phyloP scores from a whole-genome alignment of 2,329 filamentous ascomycete genomes.

The Pseudogymnoascus sp. region DNA sequence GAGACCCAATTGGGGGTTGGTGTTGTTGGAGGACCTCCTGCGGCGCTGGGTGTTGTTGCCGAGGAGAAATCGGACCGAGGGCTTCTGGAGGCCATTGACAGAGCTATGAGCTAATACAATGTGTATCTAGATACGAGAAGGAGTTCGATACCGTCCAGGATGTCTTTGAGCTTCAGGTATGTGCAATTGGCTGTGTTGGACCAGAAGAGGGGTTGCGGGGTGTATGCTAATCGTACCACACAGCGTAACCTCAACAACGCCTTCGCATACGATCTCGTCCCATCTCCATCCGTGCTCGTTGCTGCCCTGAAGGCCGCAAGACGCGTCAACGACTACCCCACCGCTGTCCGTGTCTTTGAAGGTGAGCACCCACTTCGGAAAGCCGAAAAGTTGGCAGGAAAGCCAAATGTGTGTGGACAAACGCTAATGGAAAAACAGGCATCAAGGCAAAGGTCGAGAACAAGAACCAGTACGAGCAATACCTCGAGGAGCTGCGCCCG shows the following conservation, averaged over 20 bases:
- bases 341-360: slow-evolving; percentile 96
- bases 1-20: slow-evolving; percentile 21
- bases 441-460: slow-evolving; percentile 99
- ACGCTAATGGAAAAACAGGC: slow-evolving; percentile 45
- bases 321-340: slow-evolving; percentile 97
- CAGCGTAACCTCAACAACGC: slow-evolving; percentile 97
- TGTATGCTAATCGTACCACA: slow-evolving; percentile 21
- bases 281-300: slow-evolving; percentile 80
- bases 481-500: slow-evolving; percentile 85
- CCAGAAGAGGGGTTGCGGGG: neutral
- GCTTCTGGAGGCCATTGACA: neutral
- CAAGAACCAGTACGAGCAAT: slow-evolving; percentile 93
- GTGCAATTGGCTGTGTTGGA: slow-evolving; percentile 22
- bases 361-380: slow-evolving; percentile 49
- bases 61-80: neutral
- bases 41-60: slow-evolving; percentile 11
- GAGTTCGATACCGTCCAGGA: slow-evolving; percentile 97
- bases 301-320: slow-evolving; percentile 90
- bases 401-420: neutral
- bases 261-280: slow-evolving; percentile 99
- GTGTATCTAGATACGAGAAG: slow-evolving; percentile 81
- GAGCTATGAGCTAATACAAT: neutral
- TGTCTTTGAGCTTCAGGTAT: slow-evolving; percentile 98
- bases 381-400: neutral
- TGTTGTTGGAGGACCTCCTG: slow-evolving; percentile 15